Evolutionary conservation across 352 stramenopile species (phyloP), one percentile per base, ranked within the genome.

Genomic region (Globisporangium splendens): DNA sequence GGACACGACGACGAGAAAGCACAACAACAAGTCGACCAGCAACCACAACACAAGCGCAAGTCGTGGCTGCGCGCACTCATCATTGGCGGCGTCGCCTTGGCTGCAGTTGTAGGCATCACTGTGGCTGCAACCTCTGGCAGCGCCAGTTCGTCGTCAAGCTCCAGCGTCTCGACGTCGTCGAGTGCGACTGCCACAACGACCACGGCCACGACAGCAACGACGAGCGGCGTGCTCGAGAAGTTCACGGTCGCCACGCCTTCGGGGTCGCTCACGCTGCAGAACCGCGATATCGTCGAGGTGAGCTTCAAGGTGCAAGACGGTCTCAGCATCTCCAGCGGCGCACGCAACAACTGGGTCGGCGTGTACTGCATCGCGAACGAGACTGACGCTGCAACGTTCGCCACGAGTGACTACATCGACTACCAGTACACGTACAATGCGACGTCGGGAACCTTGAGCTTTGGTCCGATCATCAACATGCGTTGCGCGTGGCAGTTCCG

Each of bases 391-490:
- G 13, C 20, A 6, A 22, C 12, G 12, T 18, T 55, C 24, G 24
- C 12, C 8, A 33, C 18, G n/a, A 43, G 24, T 6, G 33, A 43
- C 24, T 55, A 55, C 50, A 44, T 55, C 14, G 50, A 39, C 33
- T 55, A 28, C 24, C 22, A 43, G 28, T 55, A 22, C n/a, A 55
- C 50, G 20, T 22, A 15, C 28, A 43, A 43, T 22, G 10, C 17
- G 24, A 43, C 50, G 13, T 14, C 24, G 12, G 33, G 50, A 0
- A 22, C 50, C 11, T 17, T 55, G 13, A 21, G 33, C 24, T 55
- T 55, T 46, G 59, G 59, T 11, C 59, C 59, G 28, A 20, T 65
- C 15, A 39, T 65, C 50, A 65, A 65, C 50, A 65, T 65, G 59
- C 59, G 59, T 12, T 65, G 59, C 50, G 42, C 51, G 35, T 65